Evolutionary conservation across 2,329 filamentous ascomycete species (phyloP), one percentile per base, ranked within the genome.

Genomic region (Chaetomiaceae sp.): DNA sequence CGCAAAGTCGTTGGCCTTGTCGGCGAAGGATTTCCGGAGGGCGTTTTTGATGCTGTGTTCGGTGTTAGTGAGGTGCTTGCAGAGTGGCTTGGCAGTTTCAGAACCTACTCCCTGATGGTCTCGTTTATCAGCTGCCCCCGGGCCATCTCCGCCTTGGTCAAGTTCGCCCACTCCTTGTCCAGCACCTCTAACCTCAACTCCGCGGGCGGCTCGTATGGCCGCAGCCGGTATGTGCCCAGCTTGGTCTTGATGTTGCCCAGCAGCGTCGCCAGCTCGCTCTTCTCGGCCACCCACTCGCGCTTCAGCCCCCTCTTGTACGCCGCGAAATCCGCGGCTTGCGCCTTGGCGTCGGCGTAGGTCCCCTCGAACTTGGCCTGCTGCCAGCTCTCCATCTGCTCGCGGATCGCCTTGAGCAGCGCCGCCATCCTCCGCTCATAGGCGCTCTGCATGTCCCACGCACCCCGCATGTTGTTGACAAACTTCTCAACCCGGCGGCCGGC

Each of bases 211-310:
- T 95, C 88, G 65, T 99, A 99, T 6, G 92, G 87, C 57, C 89
- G 83, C 52, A 99, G 74, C 46, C 91, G 85, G 69, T 99, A 99
- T 37, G 94, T 99, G 63, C 89, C 91, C 63, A 99, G 78, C 71
- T 99, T 99, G 1, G 94, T 99, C 77, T 96, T 97, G 79, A 99
- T 97, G 71, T 99, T 99, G 33, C 94, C 94, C 51, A 99, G 75
- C 56, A 99, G 74, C 4, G 92, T 94, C 33, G 91, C 90, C 53
- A 99, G 77, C 66, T 99, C 94, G 54, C 90, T 95, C 78, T 96
- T 97, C 74, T 99, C 94, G 1, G 90, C 94, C 25, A 99, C 94
- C 94, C 94, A 99, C 55, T 89, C 84, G 56, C 94, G 83, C 77
- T 99, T 99, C 72, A 88, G 81, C 49, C 87, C 91, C 64, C 84